Percentiles rank a stretch among this genome's conserved stretches.
Evolutionary conservation across 176 grass and related monocot species (phyloP).

Genomic region (Puccinellia tenuiflora): DNA sequence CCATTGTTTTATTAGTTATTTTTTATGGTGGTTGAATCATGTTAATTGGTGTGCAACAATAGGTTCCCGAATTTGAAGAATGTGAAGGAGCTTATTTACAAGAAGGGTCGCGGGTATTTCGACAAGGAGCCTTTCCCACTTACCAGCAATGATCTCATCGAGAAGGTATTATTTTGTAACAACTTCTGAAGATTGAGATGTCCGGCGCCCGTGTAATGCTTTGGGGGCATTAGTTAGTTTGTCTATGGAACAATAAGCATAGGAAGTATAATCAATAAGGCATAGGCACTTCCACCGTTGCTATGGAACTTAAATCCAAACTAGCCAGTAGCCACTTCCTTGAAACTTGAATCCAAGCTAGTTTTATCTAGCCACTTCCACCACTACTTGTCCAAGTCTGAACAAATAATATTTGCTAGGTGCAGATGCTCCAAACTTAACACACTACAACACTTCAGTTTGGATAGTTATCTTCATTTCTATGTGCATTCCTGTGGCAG

Average conservation of each 20-base stretch:
- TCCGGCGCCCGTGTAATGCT: neutral
- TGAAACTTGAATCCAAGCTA: no score
- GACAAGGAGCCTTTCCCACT: constrained; percentile 77
- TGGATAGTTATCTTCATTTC: neutral
- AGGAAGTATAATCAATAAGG: neutral
- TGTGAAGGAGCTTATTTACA: constrained; percentile 85
- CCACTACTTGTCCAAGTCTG: neutral
- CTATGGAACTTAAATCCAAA: neutral
- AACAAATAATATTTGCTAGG: neutral
- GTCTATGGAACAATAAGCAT: neutral
- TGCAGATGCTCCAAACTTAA: neutral
- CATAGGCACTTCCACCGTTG: neutral
- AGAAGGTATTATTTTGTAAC: constrained; percentile 47
- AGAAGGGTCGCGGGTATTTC: constrained; percentile 60
- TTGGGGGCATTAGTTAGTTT: neutral
- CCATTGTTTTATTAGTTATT: neutral
- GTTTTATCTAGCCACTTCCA: no score
- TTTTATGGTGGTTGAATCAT: neutral
- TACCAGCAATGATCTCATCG: constrained; percentile 82
- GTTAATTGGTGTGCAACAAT: neutral
- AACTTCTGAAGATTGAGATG: neutral
- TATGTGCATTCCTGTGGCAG: neutral
- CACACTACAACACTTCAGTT: neutral
- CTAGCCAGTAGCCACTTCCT: no score
- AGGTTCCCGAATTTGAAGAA: constrained; percentile 91